phyloP scores from a whole-genome alignment of 1,284 basidiomycete species.

The Tylopilus orsonianus region DNA sequence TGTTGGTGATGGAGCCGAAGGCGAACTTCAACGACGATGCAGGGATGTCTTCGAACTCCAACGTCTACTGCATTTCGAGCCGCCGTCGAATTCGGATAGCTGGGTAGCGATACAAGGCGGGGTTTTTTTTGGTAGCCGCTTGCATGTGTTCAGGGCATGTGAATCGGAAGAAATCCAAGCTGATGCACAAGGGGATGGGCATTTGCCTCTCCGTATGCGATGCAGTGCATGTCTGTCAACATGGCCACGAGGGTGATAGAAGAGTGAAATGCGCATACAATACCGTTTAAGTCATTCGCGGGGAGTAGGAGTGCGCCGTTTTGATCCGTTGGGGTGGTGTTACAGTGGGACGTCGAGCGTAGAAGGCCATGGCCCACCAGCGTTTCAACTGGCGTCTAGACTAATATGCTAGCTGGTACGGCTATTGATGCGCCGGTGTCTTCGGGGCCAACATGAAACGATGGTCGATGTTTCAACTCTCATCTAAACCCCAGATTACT shows the following conservation, averaged over 20 bases:
- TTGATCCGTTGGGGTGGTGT: neutral
- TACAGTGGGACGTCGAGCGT: too few species aligned
- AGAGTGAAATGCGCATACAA: too few species aligned
- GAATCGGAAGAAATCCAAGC: neutral
- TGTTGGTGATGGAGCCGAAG: too few species aligned
- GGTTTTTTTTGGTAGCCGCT: neutral
- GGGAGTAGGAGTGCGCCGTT: neutral
- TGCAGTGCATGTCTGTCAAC: too few species aligned
- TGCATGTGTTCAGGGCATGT: neutral
- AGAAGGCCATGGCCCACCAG: neutral
- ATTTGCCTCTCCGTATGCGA: too few species aligned
- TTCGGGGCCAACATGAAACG: neutral
- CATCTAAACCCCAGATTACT: neutral
- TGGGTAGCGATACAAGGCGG: neutral
- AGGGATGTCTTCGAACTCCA: too few species aligned
- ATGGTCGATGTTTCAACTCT: neutral
- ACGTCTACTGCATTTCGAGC: too few species aligned
- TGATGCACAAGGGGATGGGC: neutral
- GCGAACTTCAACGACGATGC: too few species aligned
- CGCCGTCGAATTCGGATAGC: too few species aligned
- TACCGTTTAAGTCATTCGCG: too few species aligned
- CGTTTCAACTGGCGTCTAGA: constrained; percentile 8
- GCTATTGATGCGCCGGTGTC: neutral
- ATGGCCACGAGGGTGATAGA: too few species aligned
- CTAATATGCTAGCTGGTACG: too few species aligned